These are phyloP conservation scores for Pythium phragmiticola DNA, from an alignment of 352 stramenopile genomes.

Conservation along the genomic window DNA sequence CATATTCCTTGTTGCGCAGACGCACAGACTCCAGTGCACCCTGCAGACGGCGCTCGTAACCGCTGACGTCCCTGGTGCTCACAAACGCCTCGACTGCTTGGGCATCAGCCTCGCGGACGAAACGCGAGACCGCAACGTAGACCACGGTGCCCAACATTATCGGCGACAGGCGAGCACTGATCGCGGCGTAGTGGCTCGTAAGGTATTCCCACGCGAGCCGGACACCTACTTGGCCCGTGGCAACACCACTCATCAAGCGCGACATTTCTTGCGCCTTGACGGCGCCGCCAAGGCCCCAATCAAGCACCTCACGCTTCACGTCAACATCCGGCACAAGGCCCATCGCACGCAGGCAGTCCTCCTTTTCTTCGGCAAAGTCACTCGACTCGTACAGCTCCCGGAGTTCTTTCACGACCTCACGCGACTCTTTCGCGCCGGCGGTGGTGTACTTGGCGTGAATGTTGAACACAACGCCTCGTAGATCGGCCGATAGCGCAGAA, in stretches of 20 bases:
- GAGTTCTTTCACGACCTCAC: conserved; percentile 43
- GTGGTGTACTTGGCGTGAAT: conserved; percentile 34
- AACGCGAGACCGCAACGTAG: conserved; percentile 35
- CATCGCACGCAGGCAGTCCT: conserved; percentile 58
- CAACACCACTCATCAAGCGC: conserved; percentile 51
- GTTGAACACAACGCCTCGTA: conserved; percentile 58
- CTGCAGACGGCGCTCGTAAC: conserved; percentile 54
- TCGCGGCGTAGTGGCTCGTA: conserved; percentile 56
- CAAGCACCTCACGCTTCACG: conserved; percentile 61
- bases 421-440: conserved; percentile 6
- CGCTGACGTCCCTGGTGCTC: conserved; percentile 49
- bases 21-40: conserved; percentile 57
- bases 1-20: conserved; percentile 47
- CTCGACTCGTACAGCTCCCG: conserved; percentile 62
- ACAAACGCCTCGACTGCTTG: conserved; percentile 60
- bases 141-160: conserved; percentile 53
- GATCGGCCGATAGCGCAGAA: conserved; percentile 48
- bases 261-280: conserved; percentile 71
- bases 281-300: conserved; percentile 57
- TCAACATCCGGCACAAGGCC: conserved; percentile 40
- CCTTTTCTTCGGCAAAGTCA: conserved; percentile 67
- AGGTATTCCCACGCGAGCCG: conserved; percentile 70
- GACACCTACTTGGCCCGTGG: conserved; percentile 39
- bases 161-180: conserved; percentile 59
- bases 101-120: conserved; percentile 49